These are phyloP conservation scores for Vigna nakashimae DNA, from an alignment of 306 rosid genomes.

Conservation along the genomic window DNA sequence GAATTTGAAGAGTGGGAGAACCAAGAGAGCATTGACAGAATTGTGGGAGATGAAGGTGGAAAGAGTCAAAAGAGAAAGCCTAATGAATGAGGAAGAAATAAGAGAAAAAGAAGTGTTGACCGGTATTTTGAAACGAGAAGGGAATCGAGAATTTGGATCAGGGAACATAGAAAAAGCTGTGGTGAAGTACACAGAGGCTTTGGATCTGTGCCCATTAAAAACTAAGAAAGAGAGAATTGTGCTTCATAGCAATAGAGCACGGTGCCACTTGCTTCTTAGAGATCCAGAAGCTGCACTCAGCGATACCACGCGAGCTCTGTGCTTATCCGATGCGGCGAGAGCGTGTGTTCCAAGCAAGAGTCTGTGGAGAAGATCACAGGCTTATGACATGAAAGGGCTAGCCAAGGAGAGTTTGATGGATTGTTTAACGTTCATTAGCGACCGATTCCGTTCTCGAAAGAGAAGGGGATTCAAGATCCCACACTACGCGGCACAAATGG, in stretches of 20 bases:
- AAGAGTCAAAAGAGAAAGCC: conserved; percentile 61
- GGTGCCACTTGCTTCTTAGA: too few species aligned
- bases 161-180: conserved; percentile 61
- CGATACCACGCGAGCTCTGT: too few species aligned
- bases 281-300: too few species aligned
- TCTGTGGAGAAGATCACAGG: too few species aligned
- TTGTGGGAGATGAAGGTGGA: conserved; percentile 78
- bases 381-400: conserved; percentile 52
- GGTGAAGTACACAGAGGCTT: conserved; percentile 64
- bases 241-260: too few species aligned
- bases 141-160: conserved; percentile 54
- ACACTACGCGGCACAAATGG: too few species aligned
- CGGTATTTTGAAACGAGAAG: conserved; percentile 52
- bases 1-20: conserved; percentile 49
- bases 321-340: too few species aligned
- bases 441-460: conserved; percentile 34
- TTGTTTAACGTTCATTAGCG: conserved; percentile 52
- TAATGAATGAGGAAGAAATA: conserved; percentile 55
- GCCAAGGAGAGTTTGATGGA: conserved; percentile 73
- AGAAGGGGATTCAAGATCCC: conserved; percentile 25
- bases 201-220: conserved; percentile 54
- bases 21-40: conserved; percentile 55
- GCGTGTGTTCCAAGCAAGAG: too few species aligned
- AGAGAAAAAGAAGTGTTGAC: conserved; percentile 54
- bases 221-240: conserved; percentile 22